phyloP scores from a whole-genome alignment of 1,284 basidiomycete species.

The Ganoderma meredithae region DNA sequence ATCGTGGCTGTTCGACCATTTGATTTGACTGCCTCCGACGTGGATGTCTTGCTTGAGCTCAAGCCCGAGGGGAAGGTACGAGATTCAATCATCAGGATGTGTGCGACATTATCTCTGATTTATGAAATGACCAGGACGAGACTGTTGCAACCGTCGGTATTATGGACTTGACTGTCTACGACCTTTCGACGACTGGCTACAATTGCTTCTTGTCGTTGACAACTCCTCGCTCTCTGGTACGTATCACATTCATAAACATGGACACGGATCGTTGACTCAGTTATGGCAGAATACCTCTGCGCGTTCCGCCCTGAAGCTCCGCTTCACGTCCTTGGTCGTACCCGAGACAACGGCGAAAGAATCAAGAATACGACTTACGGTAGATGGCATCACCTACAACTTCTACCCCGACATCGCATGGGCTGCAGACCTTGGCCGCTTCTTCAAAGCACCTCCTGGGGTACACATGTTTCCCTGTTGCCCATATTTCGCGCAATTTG shows the following conservation, averaged over 20 bases:
- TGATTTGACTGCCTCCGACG: conserved; percentile 66
- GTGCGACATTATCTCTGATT: neutral
- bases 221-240: conserved; percentile 61
- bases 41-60: conserved; percentile 71
- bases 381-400: conserved; percentile 74
- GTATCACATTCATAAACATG: conserved; percentile 29
- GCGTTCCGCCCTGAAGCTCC: conserved; percentile 67
- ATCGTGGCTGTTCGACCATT: conserved; percentile 51
- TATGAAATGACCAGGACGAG: conserved; percentile 61
- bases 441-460: conserved; percentile 88
- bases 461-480: conserved; percentile 49
- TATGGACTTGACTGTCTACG: conserved; percentile 65
- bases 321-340: conserved; percentile 72
- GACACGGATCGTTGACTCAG: neutral
- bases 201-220: conserved; percentile 58
- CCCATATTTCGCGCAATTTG: neutral
- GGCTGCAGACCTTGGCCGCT: conserved; percentile 68
- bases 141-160: conserved; percentile 69
- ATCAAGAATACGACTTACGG: conserved; percentile 71
- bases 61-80: conserved; percentile 75
- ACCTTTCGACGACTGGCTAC: conserved; percentile 48
- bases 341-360: conserved; percentile 81
- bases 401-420: conserved; percentile 72
- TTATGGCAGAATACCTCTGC: conserved; percentile 50
- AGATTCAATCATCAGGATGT: neutral